These are phyloP conservation scores for Rhinocladiella mackenziei DNA, from an alignment of 2,329 filamentous ascomycete species.

Conservation along the genomic window DNA sequence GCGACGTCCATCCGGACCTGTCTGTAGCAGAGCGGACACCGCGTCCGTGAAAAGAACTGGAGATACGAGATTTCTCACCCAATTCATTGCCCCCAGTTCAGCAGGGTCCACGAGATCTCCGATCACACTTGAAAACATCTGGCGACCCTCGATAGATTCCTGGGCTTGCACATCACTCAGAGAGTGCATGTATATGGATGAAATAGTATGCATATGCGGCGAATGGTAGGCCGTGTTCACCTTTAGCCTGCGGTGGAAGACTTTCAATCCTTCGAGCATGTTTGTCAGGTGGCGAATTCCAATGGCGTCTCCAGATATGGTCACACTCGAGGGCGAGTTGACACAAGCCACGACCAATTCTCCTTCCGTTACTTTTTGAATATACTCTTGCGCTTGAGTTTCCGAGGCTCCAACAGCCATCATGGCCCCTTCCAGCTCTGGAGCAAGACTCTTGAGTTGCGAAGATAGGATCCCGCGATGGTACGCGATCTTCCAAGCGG, in stretches of 20 bases:
- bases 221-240: conserved; percentile 36
- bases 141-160: no score
- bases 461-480: neutral
- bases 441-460: neutral
- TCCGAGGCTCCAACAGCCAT: neutral
- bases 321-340: conserved; percentile 34
- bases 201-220: conserved; percentile 28
- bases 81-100: no score
- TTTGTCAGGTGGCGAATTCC: conserved; percentile 22
- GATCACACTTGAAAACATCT: no score
- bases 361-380: conserved; percentile 3
- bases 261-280: conserved; percentile 16
- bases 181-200: no score
- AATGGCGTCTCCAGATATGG: conserved; percentile 34
- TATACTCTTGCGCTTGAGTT: conserved; percentile 7
- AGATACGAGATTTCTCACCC: no score
- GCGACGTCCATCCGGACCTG: no score
- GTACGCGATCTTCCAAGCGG: conserved; percentile 22
- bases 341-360: conserved; percentile 30
- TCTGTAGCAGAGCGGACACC: no score
- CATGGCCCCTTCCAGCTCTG: neutral
- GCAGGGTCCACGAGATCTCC: no score
- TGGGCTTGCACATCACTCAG: no score
- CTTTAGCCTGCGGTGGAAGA: conserved; percentile 31
- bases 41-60: no score